Evolutionary conservation across 192 early-diverging fungal species (phyloP), one percentile per base, ranked within the genome.

Genomic region (Podila clonocystis): DNA sequence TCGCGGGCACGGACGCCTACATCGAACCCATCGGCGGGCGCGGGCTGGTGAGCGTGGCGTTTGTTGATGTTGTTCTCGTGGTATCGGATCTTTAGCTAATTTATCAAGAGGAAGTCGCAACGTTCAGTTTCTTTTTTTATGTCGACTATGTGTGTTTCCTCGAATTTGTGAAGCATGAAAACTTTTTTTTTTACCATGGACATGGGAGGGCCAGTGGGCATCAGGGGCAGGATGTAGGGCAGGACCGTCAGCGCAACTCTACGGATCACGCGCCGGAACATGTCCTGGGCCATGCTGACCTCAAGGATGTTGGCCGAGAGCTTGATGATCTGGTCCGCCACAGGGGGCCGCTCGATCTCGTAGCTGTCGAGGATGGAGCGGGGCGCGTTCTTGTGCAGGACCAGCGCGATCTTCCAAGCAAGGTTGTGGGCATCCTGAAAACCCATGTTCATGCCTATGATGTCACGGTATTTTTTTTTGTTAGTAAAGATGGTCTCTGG

Each of bases 361-460:
- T 73, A 80, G 0, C 70, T 65, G 6, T 68, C 66, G 50, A 80
- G 57, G 62, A 80, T 45, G 1, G 58, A 22, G 33, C 65, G 29
- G 20, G 77, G 77, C 2, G 77, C 77, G 19, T 68, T 49, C 5
- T 70, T 70, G 20, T 80, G 70, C 22, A 87, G 22, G n/a, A 85
- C 86, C 1, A 77, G 49, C 4, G 75, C 84, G 24, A 87, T 50
- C 65, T 86, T 88, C 87, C 87, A 88, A 3, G 71, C 63, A 52
- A 88, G 38, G 62, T 86, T 86, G 52, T 58, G 69, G 8, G 85
- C 82, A 41, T 88, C 87, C 28, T 83, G 80, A 4, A 86, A 30
- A 7, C 87, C 87, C 11, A 52, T 66, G 65, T 84, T 84, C 73
- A 85, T 79, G 0, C 87, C 87, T 74, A 67, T 31, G 20, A 30